Evolutionary conservation across 495 filamentous ascomycete species (phyloP).

Genomic region (Penicillium crystallinum): DNA sequence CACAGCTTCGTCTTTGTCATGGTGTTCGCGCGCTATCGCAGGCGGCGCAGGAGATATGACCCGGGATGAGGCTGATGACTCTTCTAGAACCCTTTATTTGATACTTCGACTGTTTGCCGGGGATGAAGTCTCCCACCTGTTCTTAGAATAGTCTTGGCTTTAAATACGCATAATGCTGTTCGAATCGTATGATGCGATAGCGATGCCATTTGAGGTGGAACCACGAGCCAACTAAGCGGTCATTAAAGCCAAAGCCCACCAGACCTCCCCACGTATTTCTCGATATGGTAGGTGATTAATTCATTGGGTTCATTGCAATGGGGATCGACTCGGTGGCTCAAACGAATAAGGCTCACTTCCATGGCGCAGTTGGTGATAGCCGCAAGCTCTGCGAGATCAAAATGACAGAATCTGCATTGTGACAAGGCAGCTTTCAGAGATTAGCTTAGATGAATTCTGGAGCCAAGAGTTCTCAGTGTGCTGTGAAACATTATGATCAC

Average conservation of each 20-base stretch:
- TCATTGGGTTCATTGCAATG: neutral
- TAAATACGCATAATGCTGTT: neutral
- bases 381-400: conserved; percentile 10
- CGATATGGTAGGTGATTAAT: neutral
- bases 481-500: neutral
- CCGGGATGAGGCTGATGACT: neutral
- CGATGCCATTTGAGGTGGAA: neutral
- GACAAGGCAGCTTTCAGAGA: conserved; percentile 6
- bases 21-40: neutral
- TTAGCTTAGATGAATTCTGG: neutral
- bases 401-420: conserved; percentile 8
- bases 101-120: neutral
- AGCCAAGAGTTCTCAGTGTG: neutral
- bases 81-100: neutral
- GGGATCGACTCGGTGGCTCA: neutral
- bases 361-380: conserved; percentile 40
- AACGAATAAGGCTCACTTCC: conserved; percentile 1
- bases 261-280: neutral
- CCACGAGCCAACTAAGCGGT: neutral
- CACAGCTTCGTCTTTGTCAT: conserved; percentile 13
- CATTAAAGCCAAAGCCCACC: neutral
- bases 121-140: neutral
- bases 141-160: neutral
- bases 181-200: neutral
- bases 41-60: conserved; percentile 6